These are phyloP conservation scores for Nemania abortiva DNA, from an alignment of 2,329 filamentous ascomycete genomes.

Conservation along the genomic window DNA sequence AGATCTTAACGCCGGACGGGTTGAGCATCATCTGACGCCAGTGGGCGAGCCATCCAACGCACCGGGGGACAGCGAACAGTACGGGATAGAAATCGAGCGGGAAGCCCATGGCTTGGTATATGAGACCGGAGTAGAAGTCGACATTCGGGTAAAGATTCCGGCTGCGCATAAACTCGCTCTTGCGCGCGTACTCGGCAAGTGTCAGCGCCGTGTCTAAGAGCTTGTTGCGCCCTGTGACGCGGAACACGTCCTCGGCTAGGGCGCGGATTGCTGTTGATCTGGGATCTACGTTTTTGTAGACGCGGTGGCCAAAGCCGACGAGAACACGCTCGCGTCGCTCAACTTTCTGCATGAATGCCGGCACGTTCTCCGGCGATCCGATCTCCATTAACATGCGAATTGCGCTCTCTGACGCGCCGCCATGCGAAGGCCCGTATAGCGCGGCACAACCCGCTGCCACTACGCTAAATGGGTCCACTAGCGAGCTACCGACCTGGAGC, in stretches of 20 bases:
- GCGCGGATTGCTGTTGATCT: conserved; percentile 62
- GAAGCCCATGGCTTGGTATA: conserved; percentile 66
- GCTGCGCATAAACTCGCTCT: conserved; percentile 63
- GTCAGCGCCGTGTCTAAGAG: conserved; percentile 62
- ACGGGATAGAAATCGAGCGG: conserved; percentile 66
- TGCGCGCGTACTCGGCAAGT: conserved; percentile 59
- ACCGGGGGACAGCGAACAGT: conserved; percentile 63
- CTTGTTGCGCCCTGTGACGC: conserved; percentile 63
- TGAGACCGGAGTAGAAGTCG: conserved; percentile 65
- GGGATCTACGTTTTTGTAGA: conserved; percentile 67
- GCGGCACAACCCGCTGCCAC: conserved; percentile 66
- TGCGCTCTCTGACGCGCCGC: conserved; percentile 69
- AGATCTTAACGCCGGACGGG: conserved; percentile 62
- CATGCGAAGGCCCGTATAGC: conserved; percentile 68
- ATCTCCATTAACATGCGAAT: conserved; percentile 67
- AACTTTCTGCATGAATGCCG: conserved; percentile 62
- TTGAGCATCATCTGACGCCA: conserved; percentile 65
- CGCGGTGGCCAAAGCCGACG: conserved; percentile 67
- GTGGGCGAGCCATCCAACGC: conserved; percentile 65
- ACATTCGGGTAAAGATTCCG: conserved; percentile 64
- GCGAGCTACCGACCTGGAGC: conserved; percentile 66
- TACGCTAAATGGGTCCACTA: conserved; percentile 67
- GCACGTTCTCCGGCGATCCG: conserved; percentile 63
- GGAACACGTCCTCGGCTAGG: conserved; percentile 63
- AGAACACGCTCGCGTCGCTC: conserved; percentile 64